Evolutionary conservation across 116 monocot genomes (phyloP), one percentile per base, ranked within the genome.

Genomic region (Cymodocea nodosa): DNA sequence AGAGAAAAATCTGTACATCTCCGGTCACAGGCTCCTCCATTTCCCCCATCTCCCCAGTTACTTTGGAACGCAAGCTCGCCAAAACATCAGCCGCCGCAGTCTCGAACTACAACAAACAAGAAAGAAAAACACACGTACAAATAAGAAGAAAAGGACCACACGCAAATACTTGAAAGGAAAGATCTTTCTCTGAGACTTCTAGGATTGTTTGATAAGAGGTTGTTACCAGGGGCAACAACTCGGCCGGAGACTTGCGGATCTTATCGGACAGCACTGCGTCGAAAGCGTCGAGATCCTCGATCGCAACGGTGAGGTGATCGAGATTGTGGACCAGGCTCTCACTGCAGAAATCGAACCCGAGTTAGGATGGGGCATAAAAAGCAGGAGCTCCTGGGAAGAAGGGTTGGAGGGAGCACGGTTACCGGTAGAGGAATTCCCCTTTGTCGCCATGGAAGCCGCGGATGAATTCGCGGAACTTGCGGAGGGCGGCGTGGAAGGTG

Each of bases 401-500:
- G 17, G 18, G 7, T 11, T 3, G 8, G 40, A 58, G 48, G 25
- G 53, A 3, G 30, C 30, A 30, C 2, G 30, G 30, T 10, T 52
- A 94, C 94, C 95, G 81, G 73, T 97, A 97, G 56, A 86, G 88
- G 69, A 84, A 97, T 19, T 81, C 86, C 70, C 85, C 84, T 34
- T 82, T 91, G 65, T 74, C 74, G 72, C 80, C 84, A 17, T 75
- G 80, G 80, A 97, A 97, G 35, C 84, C 82, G 63, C 97, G 88
- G 75, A 97, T 77, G 82, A 97, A 97, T 82, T 97, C 97, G 76
- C 87, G 85, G 84, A 97, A 88, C 82, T 97, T 97, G 73, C 91
- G 92, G 66, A 91, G 87, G 66, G 88, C 88, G 60, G 97, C 65
- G 77, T 97, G 97, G 78, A 72, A 78, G 50, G 88, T 88, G 77